A percentile compares a stretch with the other conserved stretches of the same genome.
Evolutionary conservation across 2,329 filamentous ascomycete species (phyloP).

Genomic region (Trichoderma endophyticum): DNA sequence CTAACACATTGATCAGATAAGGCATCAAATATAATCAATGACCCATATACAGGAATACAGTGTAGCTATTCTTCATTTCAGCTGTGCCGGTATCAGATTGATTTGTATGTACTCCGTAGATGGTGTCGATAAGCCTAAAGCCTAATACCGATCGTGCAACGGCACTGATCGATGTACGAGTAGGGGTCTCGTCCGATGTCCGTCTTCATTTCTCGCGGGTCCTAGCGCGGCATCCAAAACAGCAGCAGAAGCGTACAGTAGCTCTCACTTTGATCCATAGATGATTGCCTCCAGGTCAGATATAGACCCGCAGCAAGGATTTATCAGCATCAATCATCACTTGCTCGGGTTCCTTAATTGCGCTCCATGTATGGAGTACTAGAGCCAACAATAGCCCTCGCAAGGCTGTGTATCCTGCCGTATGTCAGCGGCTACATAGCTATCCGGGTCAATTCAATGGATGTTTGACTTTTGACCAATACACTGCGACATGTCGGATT

Average conservation of each 20-base stretch:
- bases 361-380: neutral
- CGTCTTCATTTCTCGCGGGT: neutral
- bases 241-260: neutral
- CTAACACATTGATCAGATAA: neutral
- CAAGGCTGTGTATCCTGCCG: neutral
- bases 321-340: neutral
- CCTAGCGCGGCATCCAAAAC: neutral
- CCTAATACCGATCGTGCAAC: neutral
- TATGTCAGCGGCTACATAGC: neutral
- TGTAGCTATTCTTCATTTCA: neutral
- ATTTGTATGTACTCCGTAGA: neutral
- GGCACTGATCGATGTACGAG: neutral
- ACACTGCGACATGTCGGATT: neutral
- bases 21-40: neutral
- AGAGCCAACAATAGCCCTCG: neutral
- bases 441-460: neutral
- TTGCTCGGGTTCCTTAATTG: neutral
- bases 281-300: neutral
- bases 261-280: neutral
- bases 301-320: neutral
- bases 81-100: neutral
- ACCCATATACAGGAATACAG: too few species aligned
- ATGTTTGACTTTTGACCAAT: neutral
- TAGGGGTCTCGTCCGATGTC: neutral
- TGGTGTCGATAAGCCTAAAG: neutral